Base-by-base conservation (phyloP, 2,329 filamentous ascomycete genomes). In the Epichloe typhina region DNA sequence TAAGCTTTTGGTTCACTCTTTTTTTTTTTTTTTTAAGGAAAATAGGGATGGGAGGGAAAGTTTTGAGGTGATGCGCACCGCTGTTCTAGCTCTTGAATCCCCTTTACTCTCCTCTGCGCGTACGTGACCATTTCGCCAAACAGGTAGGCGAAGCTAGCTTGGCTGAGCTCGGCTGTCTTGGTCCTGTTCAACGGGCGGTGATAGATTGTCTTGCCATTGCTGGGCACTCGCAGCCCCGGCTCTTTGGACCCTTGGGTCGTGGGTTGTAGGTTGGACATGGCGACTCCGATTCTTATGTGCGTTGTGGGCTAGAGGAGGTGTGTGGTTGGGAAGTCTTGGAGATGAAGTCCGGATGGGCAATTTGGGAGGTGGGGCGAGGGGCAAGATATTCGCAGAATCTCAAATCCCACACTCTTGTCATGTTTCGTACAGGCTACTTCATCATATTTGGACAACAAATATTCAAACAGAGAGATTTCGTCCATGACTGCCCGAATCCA, bases 71-170 rank as follows among this genome's bases (percentile, higher is more conserved):
- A 41, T 41, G 37, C 39, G 8, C 69, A 94, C 88, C 86, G 77
- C 71, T 90, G 88, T 67, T 98, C 93, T 17, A 98, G 74, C 67
- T 97, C 93, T 61, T 91, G 85, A 53, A 98, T 95, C 6, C 88
- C 90, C 58, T 86, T 93, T 50, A 96, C 91, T 55, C 87, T 78
- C 61, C 83, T 79, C 67, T 97, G 93, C 58, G 93, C 91, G 68
- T 97, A 97, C 61, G 82, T 84, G 47, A 98, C 90, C 86, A 97
- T 95, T 72, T 96, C 91, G 54, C 85, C 84, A 66, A 98, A 97
- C 53, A 98, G 76, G 68, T 95, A 97, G 41, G 93, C 91, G 69
- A 98, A 97, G 69, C 88, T 89, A 11, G 93, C 82, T 64, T 94
- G 86, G 67, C 89, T 95, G 58, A 94, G 80, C 73, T 97, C 91